A percentile compares a stretch with the other conserved stretches of the same genome.
phyloP scores from a whole-genome alignment of 2,329 filamentous ascomycete genomes.

The Colletotrichum cereale region DNA sequence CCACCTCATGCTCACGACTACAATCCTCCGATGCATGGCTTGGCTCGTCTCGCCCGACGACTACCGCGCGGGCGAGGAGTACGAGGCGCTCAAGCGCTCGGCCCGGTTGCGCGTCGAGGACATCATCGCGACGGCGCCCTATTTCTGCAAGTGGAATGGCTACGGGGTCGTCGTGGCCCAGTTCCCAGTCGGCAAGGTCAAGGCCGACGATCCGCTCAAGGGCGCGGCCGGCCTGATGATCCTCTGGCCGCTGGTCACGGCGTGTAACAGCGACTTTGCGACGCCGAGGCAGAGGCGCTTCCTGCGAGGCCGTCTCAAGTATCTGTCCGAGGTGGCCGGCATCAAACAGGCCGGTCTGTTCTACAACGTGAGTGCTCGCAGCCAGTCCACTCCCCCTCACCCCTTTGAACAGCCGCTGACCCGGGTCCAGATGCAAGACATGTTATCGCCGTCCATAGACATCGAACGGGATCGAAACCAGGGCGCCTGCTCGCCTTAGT shows the following conservation, averaged over 20 bases:
- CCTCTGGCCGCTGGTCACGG: slow-evolving; percentile 41
- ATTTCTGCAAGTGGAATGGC: slow-evolving; percentile 43
- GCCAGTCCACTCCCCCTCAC: no score
- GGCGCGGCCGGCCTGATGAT: slow-evolving; percentile 42
- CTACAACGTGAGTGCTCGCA: slow-evolving; percentile 37
- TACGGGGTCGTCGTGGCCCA: slow-evolving; percentile 35
- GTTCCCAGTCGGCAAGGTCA: slow-evolving; percentile 40
- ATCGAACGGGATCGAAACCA: slow-evolving; percentile 36
- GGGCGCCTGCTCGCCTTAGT: not conserved
- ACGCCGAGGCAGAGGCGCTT: slow-evolving; percentile 41
- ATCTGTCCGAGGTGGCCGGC: slow-evolving; percentile 42
- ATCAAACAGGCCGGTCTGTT: slow-evolving; percentile 43
- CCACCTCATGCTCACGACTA: slow-evolving; percentile 44
- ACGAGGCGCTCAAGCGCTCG: slow-evolving; percentile 38
- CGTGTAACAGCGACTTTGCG: slow-evolving; percentile 42
- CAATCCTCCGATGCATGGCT: slow-evolving; percentile 42
- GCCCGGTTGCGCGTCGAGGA: slow-evolving; percentile 41
- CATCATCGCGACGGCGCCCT: slow-evolving; percentile 41
- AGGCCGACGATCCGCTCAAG: slow-evolving; percentile 38
- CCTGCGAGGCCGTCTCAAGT: slow-evolving; percentile 39
- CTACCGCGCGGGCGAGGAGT: slow-evolving; percentile 40
- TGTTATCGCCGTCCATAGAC: slow-evolving; percentile 34
- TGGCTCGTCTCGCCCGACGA: slow-evolving; percentile 43
- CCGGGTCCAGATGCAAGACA: slow-evolving; percentile 23
- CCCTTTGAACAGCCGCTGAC: not conserved